These are phyloP conservation scores for Hymenoscyphus salicellus DNA, from an alignment of 2,329 filamentous ascomycete species.

Conservation along the genomic window DNA sequence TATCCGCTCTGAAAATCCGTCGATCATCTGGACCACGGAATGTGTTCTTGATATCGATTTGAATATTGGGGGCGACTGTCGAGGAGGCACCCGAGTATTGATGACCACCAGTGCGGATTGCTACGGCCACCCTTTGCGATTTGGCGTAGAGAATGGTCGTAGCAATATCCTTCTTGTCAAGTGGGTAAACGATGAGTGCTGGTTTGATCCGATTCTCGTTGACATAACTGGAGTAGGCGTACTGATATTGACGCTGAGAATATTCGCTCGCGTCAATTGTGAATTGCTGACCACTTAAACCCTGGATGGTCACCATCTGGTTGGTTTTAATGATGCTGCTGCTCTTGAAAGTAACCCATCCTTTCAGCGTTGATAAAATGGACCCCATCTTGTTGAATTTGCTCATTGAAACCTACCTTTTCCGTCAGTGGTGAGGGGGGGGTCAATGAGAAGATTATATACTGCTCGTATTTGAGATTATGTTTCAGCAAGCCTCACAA, in stretches of 20 bases:
- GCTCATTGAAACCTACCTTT: neutral
- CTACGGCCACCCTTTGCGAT: conserved; percentile 41
- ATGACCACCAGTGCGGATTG: conserved; percentile 48
- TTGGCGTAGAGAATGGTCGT: conserved; percentile 42
- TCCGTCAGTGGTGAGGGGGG: neutral
- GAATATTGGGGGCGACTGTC: conserved; percentile 44
- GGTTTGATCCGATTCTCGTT: conserved; percentile 45
- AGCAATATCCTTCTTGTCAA: conserved; percentile 43
- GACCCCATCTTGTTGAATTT: neutral
- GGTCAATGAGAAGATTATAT: conserved; percentile 2
- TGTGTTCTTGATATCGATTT: conserved; percentile 44
- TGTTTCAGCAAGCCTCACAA: neutral
- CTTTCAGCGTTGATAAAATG: conserved; percentile 3
- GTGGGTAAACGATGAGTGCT: conserved; percentile 44
- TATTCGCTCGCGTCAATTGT: conserved; percentile 17
- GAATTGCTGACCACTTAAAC: conserved; percentile 4
- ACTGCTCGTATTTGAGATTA: neutral
- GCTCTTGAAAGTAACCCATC: conserved; percentile 1
- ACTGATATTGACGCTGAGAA: conserved; percentile 40
- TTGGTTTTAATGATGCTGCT: neutral
- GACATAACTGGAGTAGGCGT: conserved; percentile 44
- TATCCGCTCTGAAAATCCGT: conserved; percentile 36
- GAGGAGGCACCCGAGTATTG: conserved; percentile 51
- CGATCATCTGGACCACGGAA: conserved; percentile 38
- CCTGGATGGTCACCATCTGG: conserved; percentile 4